Percentiles rank a stretch among this genome's conserved stretches.
Evolutionary conservation across 208 protist species (phyloP).

Genomic region (Kentomonas sorsogonicus): DNA sequence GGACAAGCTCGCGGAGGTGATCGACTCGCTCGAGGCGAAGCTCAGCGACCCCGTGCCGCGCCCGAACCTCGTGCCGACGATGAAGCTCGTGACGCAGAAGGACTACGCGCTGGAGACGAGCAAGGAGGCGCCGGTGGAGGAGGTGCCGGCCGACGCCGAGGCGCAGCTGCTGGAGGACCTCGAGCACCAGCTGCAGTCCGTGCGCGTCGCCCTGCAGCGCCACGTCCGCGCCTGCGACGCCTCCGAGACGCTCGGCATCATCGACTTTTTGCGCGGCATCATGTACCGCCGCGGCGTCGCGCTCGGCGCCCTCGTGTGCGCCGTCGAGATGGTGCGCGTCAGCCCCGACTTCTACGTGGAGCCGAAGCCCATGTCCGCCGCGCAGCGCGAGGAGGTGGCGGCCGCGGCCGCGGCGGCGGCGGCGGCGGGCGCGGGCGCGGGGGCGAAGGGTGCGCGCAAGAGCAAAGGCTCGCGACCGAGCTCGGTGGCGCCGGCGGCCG

Average conservation of each 20-base stretch:
- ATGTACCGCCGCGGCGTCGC: constrained; percentile 61
- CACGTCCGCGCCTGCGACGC: constrained; percentile 35
- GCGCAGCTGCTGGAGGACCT: constrained; percentile 20
- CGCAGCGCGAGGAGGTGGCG: constrained; percentile 4
- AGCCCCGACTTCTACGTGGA: constrained; percentile 62
- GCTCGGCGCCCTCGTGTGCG: constrained; percentile 51
- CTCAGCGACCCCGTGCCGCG: constrained; percentile 18
- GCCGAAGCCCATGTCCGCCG: constrained; percentile 16
- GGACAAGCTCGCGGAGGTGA: constrained; percentile 29
- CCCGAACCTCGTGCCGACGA: constrained; percentile 19
- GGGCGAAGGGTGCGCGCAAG: constrained; percentile 5
- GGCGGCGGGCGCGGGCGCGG: not conserved
- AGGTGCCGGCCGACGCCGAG: constrained; percentile 12
- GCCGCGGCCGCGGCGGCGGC: constrained; percentile 12
- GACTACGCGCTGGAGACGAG: constrained; percentile 9
- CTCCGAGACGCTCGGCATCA: constrained; percentile 30
- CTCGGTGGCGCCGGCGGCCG: constrained; percentile 2
- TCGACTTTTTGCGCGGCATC: constrained; percentile 58
- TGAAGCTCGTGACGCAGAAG: constrained; percentile 22
- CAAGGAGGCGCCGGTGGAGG: too few relatives aligned
- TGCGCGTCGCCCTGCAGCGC: constrained; percentile 29
- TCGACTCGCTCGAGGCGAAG: constrained; percentile 16
- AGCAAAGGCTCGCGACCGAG: not conserved
- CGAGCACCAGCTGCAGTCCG: constrained; percentile 23
- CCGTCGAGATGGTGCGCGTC: constrained; percentile 55